phyloP scores from a whole-genome alignment of 2,329 filamentous ascomycete genomes.

The Penicillium fuscoglaucum region DNA sequence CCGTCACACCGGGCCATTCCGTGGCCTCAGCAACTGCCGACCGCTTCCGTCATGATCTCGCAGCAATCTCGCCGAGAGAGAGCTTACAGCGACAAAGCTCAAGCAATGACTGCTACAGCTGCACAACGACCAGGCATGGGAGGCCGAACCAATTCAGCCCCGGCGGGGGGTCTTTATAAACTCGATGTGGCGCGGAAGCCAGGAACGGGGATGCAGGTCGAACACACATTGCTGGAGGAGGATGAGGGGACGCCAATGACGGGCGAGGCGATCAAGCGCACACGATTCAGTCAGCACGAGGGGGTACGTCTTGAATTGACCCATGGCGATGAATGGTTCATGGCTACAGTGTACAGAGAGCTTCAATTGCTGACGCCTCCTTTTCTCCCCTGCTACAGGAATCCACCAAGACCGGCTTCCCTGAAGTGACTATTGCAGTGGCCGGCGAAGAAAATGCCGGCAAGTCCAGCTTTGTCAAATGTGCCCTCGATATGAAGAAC shows the following conservation, averaged over 20 bases:
- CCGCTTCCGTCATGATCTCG: slow-evolving; percentile 28
- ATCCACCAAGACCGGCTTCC: slow-evolving; percentile 37
- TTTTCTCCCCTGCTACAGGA: slow-evolving; percentile 17
- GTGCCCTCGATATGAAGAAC: slow-evolving; percentile 55
- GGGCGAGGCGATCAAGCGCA: slow-evolving; percentile 16
- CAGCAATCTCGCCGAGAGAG: slow-evolving; percentile 32
- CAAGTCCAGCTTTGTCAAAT: slow-evolving; percentile 61
- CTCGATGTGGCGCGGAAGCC: slow-evolving; percentile 26
- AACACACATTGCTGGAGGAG: slow-evolving; percentile 33
- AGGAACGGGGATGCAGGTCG: slow-evolving; percentile 20
- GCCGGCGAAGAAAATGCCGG: slow-evolving; percentile 56
- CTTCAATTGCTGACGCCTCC: slow-evolving; percentile 15
- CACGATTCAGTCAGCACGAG: slow-evolving; percentile 22
- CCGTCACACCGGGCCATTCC: slow-evolving; percentile 20
- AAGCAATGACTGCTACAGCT: slow-evolving; percentile 23
- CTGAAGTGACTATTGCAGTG: slow-evolving; percentile 60
- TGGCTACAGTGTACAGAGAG: not conserved
- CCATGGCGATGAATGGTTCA: not conserved
- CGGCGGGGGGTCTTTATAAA: slow-evolving; percentile 32
- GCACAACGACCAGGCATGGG: slow-evolving; percentile 35
- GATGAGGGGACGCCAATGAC: slow-evolving; percentile 25
- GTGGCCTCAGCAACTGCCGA: slow-evolving; percentile 8
- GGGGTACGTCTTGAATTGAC: slow-evolving; percentile 23
- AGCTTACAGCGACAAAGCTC: slow-evolving; percentile 35
- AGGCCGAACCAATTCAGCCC: slow-evolving; percentile 38